Evolutionary conservation across 2,329 filamentous ascomycete genomes (phyloP), one percentile per base, ranked within the genome.

Genomic region (Fonsecaea multimorphosa): DNA sequence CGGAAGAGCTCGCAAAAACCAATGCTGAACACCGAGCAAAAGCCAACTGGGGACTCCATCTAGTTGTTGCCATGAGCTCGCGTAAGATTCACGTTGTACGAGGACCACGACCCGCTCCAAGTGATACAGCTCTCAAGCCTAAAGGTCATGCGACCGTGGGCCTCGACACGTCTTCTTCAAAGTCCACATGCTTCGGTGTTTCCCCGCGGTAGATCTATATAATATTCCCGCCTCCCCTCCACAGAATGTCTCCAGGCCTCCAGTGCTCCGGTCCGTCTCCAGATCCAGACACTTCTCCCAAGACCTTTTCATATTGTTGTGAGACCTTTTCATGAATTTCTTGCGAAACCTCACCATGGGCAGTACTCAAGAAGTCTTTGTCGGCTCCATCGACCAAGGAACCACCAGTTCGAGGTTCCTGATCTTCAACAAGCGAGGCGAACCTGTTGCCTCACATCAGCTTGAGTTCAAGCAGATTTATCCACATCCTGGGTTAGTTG

Each of bases 351-450:
- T 59, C 6, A 27, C 55, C 14, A 70, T 70, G 68, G 68, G 68
- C 24, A 67, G 64, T 38, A 70, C 68, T 53, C 68, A 80, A 46
- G 79, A 89, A 63, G 86, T 86, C 79, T 96, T 91, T 74, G 89
- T 96, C 67, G 93, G 92, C 66, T 91, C 91, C 72, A 93, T 97
- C 76, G 93, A 97, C 76, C 92, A 96, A 74, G 93, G 93, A 65
- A 97, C 93, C 12, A 97, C 93, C 34, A 94, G 91, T 65, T 91
- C 92, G 36, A 86, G 93, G 40, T 97, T 97, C 79, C 86, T 97
- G 72, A 93, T 97, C 75, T 97, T 97, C 80, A 89, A 96, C 78
- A 87, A 87, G 70, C 81, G 86, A 49, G 92, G 93, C 62, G 87
- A 90, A 65, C 91, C 91, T 3, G 86, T 95, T 52, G 92, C 91